Evolutionary conservation across 116 monocot genomes (phyloP).

Genomic region (Trichopus zeylanicus): DNA sequence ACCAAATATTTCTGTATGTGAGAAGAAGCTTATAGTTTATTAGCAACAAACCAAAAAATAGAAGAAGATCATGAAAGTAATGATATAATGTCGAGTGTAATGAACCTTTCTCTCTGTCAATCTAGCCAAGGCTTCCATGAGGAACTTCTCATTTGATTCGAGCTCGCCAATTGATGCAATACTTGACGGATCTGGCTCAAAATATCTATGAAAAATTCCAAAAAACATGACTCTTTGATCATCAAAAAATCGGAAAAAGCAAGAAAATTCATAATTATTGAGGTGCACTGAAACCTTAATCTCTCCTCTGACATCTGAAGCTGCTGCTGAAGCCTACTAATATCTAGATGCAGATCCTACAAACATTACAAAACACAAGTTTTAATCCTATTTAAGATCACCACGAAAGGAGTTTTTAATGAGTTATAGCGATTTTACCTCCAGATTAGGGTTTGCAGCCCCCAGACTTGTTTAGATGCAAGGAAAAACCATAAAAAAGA

Average conservation of each 20-base stretch:
- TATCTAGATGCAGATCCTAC: constrained; percentile 53
- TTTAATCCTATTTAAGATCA: neutral
- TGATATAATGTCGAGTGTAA: neutral
- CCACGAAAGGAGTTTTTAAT: neutral
- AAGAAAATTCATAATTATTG: neutral
- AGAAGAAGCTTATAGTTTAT: no score
- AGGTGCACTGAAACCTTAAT: constrained; percentile 25
- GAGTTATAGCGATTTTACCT: constrained; percentile 25
- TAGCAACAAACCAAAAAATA: no score
- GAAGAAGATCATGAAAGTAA: neutral
- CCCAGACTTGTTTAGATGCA: constrained; percentile 19
- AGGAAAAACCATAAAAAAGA: neutral
- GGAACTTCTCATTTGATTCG: constrained; percentile 52
- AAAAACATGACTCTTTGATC: no score
- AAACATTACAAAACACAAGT: neutral
- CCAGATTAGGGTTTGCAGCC: constrained; percentile 22
- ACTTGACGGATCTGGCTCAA: constrained; percentile 42
- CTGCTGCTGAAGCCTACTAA: constrained; percentile 41
- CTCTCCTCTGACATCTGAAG: constrained; percentile 44
- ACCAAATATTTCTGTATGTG: constrained; percentile 56
- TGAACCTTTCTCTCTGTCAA: constrained; percentile 58
- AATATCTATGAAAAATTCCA: constrained; percentile 29
- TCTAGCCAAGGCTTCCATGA: constrained; percentile 39
- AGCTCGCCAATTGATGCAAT: constrained; percentile 35
- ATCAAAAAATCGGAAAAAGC: neutral